Base-by-base conservation (phyloP, 1,284 basidiomycete species). In the Cutaneotrichosporon mucoides region DNA sequence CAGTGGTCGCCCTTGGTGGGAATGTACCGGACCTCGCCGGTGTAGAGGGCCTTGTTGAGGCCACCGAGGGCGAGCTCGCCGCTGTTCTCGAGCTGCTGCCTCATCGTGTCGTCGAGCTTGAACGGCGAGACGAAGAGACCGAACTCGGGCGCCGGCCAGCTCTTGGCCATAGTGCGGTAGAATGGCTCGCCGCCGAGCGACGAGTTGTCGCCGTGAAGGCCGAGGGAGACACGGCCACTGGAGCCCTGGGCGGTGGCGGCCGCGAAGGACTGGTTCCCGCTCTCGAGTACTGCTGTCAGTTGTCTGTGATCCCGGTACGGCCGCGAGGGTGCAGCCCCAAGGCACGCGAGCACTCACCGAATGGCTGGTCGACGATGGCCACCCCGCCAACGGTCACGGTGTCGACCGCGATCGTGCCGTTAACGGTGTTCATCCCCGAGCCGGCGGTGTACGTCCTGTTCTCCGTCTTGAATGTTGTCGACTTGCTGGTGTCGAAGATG, bases 31-130 rank as follows among this genome's bases (percentile, higher is more conserved):
- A 53, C 42, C 8, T 53, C 41, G 33, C 52, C 52, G 5, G 33
- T 34, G 4, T 43, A 16, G 12, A 53, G 34, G 6, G 41, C 52
- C 4, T 12, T n/a, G 52, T 53, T 44, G 41, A 53, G 41, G 13
- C 53, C 53, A 13, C 53, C 49, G 11, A 51, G 16, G 6, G 49
- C n/a, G 15, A 51, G 49, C 7, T 51, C 49, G 49, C 49, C 49
- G 10, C 12, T 36, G 15, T 51, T 41, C 9, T 40, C 13, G 16
- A 40, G 37, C 15, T 15, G 37, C 3, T 1, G 10, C 6, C 24
- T 24, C 24, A 16, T 15, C 10, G 37, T 33, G 8, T 16, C 37
- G 38, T 41, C 37, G 3, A n/a, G 15, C 12, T 13, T 6, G 15
- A 12, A 10, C 8, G n/a, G n/a, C 5, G 38, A 13, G 15, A 40